Conservation (phyloP, 1,284 basidiomycete genomes). For the Fomitopsis palustris region DNA sequence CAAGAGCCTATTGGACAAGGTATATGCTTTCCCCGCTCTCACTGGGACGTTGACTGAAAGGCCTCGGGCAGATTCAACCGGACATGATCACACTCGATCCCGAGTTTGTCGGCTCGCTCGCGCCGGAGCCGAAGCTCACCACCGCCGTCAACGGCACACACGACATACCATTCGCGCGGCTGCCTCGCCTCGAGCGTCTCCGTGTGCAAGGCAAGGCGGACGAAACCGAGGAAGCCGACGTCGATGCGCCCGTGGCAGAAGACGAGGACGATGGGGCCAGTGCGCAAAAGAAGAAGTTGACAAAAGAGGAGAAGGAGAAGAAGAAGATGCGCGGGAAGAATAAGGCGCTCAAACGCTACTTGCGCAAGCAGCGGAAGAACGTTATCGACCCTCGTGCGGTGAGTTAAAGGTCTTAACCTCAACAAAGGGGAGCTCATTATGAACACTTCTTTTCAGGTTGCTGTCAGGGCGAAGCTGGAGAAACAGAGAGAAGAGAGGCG, state of each 20-base stretch:
- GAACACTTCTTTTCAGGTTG: constrained; percentile 54
- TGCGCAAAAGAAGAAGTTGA: constrained; percentile 15
- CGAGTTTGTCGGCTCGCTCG: constrained; percentile 76
- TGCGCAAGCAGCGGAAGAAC: constrained; percentile 90
- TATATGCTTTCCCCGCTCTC: constrained; percentile 22
- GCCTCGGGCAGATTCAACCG: constrained; percentile 67
- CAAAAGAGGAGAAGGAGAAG: constrained; percentile 61
- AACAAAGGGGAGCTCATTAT: too few relatives aligned
- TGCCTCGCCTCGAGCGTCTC: constrained; percentile 74
- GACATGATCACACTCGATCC: constrained; percentile 93
- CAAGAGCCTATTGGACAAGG: constrained; percentile 88
- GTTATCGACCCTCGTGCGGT: constrained; percentile 87
- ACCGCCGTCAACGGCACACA: constrained; percentile 49
- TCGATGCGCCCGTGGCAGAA: constrained; percentile 30
- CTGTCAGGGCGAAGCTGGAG: constrained; percentile 65
- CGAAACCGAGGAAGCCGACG: constrained; percentile 47
- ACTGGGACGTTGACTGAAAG: neutral
- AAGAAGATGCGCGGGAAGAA: constrained; percentile 83
- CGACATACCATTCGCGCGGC: constrained; percentile 64
- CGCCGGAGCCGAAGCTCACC: constrained; percentile 55
- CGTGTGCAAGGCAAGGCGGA: constrained; percentile 71
- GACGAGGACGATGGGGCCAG: constrained; percentile 31
- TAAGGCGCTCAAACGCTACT: constrained; percentile 80
- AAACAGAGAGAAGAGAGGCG: constrained; percentile 57
- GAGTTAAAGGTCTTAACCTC: too few relatives aligned